These are phyloP conservation scores for Oryza punctata DNA, from an alignment of 176 grass and related monocot genomes.

Conservation along the genomic window DNA sequence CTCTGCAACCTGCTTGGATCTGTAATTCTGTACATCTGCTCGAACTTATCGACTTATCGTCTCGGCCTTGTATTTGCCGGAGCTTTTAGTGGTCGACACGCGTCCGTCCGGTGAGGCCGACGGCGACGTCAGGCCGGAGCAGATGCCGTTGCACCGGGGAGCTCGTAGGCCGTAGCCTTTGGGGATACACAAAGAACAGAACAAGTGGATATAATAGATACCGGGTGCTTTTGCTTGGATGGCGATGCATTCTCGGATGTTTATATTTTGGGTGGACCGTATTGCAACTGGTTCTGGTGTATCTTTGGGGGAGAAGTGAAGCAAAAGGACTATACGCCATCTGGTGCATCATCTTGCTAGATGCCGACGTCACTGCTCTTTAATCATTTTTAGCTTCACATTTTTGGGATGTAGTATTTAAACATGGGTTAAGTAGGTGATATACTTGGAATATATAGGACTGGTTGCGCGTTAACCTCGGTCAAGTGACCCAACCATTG, in stretches of 20 bases:
- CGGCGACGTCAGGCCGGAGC: slow-evolving; percentile 34
- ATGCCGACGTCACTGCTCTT: slow-evolving; percentile 29
- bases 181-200: slow-evolving; percentile 44
- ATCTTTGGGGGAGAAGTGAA: slow-evolving; percentile 52
- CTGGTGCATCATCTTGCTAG: slow-evolving; percentile 37
- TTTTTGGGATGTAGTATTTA: neutral
- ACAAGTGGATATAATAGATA: slow-evolving; percentile 53
- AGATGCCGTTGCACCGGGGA: slow-evolving; percentile 21
- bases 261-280: slow-evolving; percentile 37
- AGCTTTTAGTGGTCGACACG: slow-evolving; percentile 19
- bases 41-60: neutral
- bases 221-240: slow-evolving; percentile 34
- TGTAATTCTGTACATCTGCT: neutral
- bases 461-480: neutral
- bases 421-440: neutral
- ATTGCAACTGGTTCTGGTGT: slow-evolving; percentile 20
- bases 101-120: neutral
- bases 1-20: neutral
- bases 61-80: neutral
- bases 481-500: neutral
- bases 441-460: neutral
- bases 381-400: neutral
- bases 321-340: slow-evolving; percentile 50
- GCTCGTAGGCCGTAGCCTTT: slow-evolving; percentile 26
- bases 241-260: slow-evolving; percentile 49